phyloP scores from a whole-genome alignment of 495 filamentous ascomycete genomes.

The Tuber umbilicatum region DNA sequence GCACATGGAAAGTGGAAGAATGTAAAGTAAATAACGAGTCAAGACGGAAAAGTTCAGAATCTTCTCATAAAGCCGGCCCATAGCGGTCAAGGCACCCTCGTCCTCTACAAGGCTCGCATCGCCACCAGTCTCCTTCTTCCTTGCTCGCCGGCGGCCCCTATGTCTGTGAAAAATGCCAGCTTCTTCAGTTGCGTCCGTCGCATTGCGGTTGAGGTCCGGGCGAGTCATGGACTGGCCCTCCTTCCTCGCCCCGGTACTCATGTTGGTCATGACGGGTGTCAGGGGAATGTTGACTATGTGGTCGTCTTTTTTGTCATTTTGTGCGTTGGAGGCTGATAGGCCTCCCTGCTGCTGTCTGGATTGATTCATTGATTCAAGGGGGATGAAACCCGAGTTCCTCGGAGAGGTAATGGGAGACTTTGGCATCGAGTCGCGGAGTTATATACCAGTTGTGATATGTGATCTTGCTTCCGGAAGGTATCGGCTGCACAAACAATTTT shows the following conservation, averaged over 20 bases:
- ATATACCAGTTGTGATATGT: not conserved
- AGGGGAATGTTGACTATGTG: conserved; percentile 48
- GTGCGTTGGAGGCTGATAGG: conserved; percentile 10
- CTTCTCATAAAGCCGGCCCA: conserved; percentile 83
- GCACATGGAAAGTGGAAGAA: conserved; percentile 66
- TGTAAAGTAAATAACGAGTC: conserved; percentile 83
- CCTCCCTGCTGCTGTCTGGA: conserved; percentile 15
- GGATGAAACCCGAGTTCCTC: conserved; percentile 29
- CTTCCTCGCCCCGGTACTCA: conserved; percentile 50
- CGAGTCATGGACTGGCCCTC: conserved; percentile 43
- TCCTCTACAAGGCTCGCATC: conserved; percentile 50
- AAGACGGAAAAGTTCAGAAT: conserved; percentile 77
- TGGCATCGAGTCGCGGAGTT: conserved; percentile 10
- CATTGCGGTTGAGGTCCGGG: conserved; percentile 37
- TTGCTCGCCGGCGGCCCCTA: conserved; percentile 53
- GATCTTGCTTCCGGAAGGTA: not conserved
- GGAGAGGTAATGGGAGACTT: conserved; percentile 25
- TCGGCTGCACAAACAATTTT: not conserved
- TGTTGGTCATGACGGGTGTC: conserved; percentile 48
- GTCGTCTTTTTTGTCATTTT: conserved; percentile 14
- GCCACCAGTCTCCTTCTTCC: conserved; percentile 41
- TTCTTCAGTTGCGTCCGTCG: conserved; percentile 40
- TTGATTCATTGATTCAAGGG: conserved; percentile 11
- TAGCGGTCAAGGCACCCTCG: conserved; percentile 61
- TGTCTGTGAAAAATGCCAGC: conserved; percentile 50